A percentile compares a stretch with the other conserved stretches of the same genome.
phyloP scores from a whole-genome alignment of 2,329 filamentous ascomycete genomes.

The Claviceps monticola region DNA sequence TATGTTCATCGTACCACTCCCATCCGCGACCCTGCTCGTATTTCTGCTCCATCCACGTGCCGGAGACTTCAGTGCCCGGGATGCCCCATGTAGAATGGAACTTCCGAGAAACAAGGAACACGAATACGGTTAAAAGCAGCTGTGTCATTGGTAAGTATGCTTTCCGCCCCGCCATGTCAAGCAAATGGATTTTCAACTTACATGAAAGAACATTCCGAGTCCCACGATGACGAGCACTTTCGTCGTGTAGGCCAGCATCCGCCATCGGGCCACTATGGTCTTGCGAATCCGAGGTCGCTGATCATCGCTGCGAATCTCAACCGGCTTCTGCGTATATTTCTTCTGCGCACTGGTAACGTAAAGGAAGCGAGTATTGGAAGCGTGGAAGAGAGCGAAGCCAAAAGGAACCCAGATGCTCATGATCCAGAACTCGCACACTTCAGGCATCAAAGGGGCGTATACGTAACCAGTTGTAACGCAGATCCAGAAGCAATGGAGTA shows the following conservation, averaged over 20 bases:
- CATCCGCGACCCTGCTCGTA: slow-evolving; percentile 37
- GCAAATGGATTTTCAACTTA: slow-evolving; percentile 15
- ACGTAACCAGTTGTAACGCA: slow-evolving; percentile 25
- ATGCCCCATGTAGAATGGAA: slow-evolving; percentile 49
- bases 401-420: slow-evolving; percentile 53
- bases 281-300: slow-evolving; percentile 8
- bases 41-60: slow-evolving; percentile 36
- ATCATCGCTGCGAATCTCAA: slow-evolving; percentile 4
- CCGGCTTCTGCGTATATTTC: slow-evolving; percentile 19
- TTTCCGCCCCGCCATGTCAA: background rate
- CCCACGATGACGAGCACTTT: slow-evolving; percentile 37
- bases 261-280: slow-evolving; percentile 23
- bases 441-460: slow-evolving; percentile 29
- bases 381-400: slow-evolving; percentile 53
- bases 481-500: slow-evolving; percentile 30
- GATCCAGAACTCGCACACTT: slow-evolving; percentile 47
- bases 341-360: slow-evolving; percentile 42
- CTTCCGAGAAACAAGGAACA: slow-evolving; percentile 50
- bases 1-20: slow-evolving; percentile 41
- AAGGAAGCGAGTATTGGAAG: slow-evolving; percentile 46
- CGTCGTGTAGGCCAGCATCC: slow-evolving; percentile 29
- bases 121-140: slow-evolving; percentile 43
- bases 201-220: slow-evolving; percentile 42
- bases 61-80: slow-evolving; percentile 45
- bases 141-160: slow-evolving; percentile 15